Conservation (phyloP, 768 basidiomycete genomes). For the Leucosporidium yakuticum region DNA sequence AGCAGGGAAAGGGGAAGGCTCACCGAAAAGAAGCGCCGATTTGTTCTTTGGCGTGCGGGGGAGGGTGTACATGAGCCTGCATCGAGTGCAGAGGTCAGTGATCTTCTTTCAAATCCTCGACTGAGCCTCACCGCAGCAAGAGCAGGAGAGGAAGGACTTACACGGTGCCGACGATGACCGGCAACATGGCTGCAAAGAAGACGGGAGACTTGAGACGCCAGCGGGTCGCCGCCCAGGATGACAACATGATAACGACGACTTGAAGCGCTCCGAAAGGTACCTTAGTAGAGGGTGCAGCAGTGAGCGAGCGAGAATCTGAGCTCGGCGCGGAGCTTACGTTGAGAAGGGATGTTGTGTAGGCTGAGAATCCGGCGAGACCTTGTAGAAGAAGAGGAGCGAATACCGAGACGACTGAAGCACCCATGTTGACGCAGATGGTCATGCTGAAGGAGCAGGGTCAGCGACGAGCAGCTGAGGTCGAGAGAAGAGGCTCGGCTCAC, state of each 20-base stretch:
- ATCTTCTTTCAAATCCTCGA: too few relatives aligned
- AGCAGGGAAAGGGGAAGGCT: too few relatives aligned
- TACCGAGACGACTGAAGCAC: conserved; percentile 3
- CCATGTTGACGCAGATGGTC: conserved; percentile 4
- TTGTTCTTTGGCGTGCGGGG: background rate
- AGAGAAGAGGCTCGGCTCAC: too few relatives aligned
- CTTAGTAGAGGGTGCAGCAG: background rate
- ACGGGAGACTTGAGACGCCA: background rate
- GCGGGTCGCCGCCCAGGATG: background rate
- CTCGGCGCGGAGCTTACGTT: conserved; percentile 12
- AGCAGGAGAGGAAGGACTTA: too few relatives aligned
- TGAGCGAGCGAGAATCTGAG: background rate
- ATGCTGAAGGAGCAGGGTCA: background rate
- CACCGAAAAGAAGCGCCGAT: background rate
- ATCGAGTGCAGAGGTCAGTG: background rate
- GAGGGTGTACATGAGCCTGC: background rate
- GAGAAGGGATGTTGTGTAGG: background rate
- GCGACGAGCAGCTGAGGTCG: too few relatives aligned
- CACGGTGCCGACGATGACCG: background rate
- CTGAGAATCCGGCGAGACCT: conserved; percentile 20
- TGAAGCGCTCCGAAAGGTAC: conserved; percentile 33
- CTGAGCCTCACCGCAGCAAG: too few relatives aligned
- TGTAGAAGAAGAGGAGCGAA: conserved; percentile 31
- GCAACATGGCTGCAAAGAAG: background rate
- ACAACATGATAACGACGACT: conserved; percentile 2